Evolutionary conservation across 1,139 yeast genomes (phyloP).

Genomic region (Diutina pseudorugosa): DNA sequence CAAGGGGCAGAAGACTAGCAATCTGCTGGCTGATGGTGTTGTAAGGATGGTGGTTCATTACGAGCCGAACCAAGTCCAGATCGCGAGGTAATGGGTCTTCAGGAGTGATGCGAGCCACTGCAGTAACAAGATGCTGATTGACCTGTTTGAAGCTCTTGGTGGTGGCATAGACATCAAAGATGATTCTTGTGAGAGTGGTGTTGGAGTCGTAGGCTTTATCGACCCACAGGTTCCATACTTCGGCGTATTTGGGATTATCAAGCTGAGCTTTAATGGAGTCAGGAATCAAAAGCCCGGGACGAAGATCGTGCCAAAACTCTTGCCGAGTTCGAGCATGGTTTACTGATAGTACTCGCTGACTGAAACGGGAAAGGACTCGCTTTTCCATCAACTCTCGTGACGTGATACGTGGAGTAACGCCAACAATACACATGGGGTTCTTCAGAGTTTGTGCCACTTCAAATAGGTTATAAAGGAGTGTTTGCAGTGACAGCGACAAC

Average conservation of each 20-base stretch:
- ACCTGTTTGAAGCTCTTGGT: slow-evolving; percentile 47
- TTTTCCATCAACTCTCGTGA: slow-evolving; percentile 77
- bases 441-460: slow-evolving; percentile 70
- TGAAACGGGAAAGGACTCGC: slow-evolving; percentile 80
- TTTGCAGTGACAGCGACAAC: slow-evolving; percentile 57
- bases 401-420: slow-evolving; percentile 64
- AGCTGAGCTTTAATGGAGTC: slow-evolving; percentile 10
- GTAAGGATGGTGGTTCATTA: slow-evolving; percentile 14
- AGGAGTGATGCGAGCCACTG: slow-evolving; percentile 24
- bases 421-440: slow-evolving; percentile 74
- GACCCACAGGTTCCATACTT: slow-evolving; percentile 41
- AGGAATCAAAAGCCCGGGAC: slow-evolving; percentile 16
- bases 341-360: slow-evolving; percentile 61
- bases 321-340: slow-evolving; percentile 36
- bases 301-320: slow-evolving; percentile 28
- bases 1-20: slow-evolving; percentile 51
- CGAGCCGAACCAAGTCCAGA: slow-evolving; percentile 15
- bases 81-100: slow-evolving; percentile 22
- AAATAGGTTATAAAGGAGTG: slow-evolving; percentile 73
- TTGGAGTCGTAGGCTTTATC: slow-evolving; percentile 12
- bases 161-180: slow-evolving; percentile 42
- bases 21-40: slow-evolving; percentile 15
- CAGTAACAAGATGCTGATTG: slow-evolving; percentile 35
- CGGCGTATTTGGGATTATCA: slow-evolving; percentile 15
- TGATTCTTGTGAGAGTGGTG: slow-evolving; percentile 10